Evolutionary conservation across 768 basidiomycete genomes (phyloP), one percentile per base, ranked within the genome.

Genomic region (Strobilomyces confusus): DNA sequence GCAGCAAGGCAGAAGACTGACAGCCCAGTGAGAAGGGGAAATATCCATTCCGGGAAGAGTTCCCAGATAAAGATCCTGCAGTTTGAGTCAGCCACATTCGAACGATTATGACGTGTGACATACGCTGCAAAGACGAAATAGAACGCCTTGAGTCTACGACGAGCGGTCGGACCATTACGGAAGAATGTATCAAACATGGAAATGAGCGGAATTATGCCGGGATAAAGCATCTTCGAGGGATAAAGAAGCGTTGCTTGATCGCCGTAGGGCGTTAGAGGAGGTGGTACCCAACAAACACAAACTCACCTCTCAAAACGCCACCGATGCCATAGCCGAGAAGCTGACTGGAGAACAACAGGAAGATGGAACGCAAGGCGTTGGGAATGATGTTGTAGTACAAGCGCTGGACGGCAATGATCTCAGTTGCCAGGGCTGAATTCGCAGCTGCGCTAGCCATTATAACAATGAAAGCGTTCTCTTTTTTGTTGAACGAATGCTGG

Each of bases 11-110:
- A 87, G 61, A 85, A 72, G 20, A 84, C 76, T 15, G 80, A 81
- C 33, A 86, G 70, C 20, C 83, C 84, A 3, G 82, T 83, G 30
- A 85, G 59, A 22, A 86, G 71, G 0, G 85, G 86, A 58, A 86
- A 86, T 20, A 69, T 63, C 63, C 65, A 69, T 37, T 65, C 54
- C 12, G 66, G 66, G 38, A 68, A 54, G 36, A 67, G 40, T 51
- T 61, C 59, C 58, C 65, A 68, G 34, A 64, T 44, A 51, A 70
- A 66, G 38, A 72, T 80, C 1, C 69, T 73, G 33, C 9, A 75
- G 12, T 43, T 9, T 17, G 17, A 19, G 19, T 44, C 34, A 30
- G 47, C 13, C 33, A 36, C 29, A 11, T 33, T 23, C 32, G 38
- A 42, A 36, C 9, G 2, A 48, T 19, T 4, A n/a, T 33, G 54